phyloP scores from a whole-genome alignment of 1,139 yeast genomes.

The Geotrichum australiense region DNA sequence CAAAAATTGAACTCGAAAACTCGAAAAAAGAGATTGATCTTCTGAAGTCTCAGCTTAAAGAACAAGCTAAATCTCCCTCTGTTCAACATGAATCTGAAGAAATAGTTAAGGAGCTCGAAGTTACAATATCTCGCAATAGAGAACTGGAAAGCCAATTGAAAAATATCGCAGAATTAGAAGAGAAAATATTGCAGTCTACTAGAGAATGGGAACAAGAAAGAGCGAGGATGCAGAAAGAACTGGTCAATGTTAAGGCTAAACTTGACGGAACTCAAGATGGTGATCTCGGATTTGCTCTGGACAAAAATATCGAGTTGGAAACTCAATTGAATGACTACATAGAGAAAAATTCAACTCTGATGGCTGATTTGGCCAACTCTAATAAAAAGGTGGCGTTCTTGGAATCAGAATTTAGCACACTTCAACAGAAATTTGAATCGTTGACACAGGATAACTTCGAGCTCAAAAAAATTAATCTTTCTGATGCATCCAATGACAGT shows the following conservation, averaged over 20 bases:
- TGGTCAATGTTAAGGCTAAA: not conserved
- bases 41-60: not conserved
- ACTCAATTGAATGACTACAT: not conserved
- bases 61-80: not conserved
- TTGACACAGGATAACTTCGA: too few relatives aligned
- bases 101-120: conserved; percentile 1
- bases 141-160: conserved; percentile 6
- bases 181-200: not conserved
- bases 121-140: not conserved
- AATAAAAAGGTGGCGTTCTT: too few relatives aligned
- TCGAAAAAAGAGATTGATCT: not conserved
- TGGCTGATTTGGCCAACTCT: too few relatives aligned
- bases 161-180: conserved; percentile 2
- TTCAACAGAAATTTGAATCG: too few relatives aligned
- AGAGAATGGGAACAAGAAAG: conserved; percentile 2
- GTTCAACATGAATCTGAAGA: not conserved
- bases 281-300: conserved; percentile 3
- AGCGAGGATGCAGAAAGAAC: not conserved
- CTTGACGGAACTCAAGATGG: not conserved
- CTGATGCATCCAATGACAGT: too few relatives aligned
- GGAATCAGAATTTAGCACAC: too few relatives aligned
- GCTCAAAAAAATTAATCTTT: too few relatives aligned
- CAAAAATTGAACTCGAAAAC: not conserved
- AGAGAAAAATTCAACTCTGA: too few relatives aligned
- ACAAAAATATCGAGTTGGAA: conserved; percentile 5